Evolutionary conservation across 352 stramenopile species (phyloP).

Genomic region (Globisporangium middletonii): DNA sequence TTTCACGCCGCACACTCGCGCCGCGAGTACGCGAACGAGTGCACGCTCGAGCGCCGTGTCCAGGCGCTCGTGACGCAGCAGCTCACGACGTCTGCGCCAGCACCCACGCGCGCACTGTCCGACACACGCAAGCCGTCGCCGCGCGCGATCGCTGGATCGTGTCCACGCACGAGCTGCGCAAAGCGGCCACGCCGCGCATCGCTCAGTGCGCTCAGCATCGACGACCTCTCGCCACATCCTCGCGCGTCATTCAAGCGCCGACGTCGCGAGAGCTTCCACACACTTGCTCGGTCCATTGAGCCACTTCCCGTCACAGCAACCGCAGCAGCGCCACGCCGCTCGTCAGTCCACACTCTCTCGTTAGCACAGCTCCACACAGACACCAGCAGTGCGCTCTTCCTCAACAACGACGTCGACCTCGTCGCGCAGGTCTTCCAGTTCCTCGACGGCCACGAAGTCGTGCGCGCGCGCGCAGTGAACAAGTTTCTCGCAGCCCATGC

Average conservation of each 20-base stretch:
- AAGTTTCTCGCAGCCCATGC: slow-evolving; percentile 44
- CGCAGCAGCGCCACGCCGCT: background rate
- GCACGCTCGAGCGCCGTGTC: slow-evolving; percentile 60
- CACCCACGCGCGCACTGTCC: no score
- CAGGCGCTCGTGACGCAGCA: slow-evolving; percentile 61
- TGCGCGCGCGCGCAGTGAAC: slow-evolving; percentile 38
- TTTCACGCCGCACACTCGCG: slow-evolving; percentile 63
- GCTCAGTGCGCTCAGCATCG: slow-evolving; percentile 5
- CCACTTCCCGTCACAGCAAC: background rate
- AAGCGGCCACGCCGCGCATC: slow-evolving; percentile 12
- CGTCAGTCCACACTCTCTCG: background rate
- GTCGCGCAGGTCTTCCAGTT: slow-evolving; percentile 51
- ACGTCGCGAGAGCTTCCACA: slow-evolving; percentile 1
- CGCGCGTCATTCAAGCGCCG: background rate
- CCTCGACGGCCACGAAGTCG: slow-evolving; percentile 39
- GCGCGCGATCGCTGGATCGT: background rate
- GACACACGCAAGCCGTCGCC: background rate
- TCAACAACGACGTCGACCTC: slow-evolving; percentile 53
- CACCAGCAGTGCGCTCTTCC: slow-evolving; percentile 18
- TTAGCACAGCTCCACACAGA: background rate
- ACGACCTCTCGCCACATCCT: background rate
- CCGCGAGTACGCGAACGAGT: slow-evolving; percentile 55
- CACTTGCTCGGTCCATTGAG: background rate
- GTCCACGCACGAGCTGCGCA: slow-evolving; percentile 1
- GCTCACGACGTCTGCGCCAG: background rate